phyloP scores from a whole-genome alignment of 352 stramenopile genomes.

The Globisporangium spiculum region DNA sequence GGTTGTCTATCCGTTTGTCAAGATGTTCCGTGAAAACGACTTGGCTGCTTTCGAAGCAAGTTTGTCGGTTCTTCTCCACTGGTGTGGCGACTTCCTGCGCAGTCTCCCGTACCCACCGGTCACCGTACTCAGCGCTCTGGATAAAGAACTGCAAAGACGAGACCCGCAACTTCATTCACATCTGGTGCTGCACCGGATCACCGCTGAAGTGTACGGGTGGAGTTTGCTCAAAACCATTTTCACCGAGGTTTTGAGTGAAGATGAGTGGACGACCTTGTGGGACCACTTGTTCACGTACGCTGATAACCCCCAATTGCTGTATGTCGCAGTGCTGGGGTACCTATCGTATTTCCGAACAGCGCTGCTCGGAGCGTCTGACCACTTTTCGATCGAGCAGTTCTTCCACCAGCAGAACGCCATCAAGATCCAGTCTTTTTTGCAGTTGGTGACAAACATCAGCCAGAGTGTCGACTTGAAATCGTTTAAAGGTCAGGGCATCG shows the following conservation, averaged over 20 bases:
- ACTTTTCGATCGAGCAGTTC: conserved; percentile 75
- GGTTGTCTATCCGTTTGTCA: conserved; percentile 88
- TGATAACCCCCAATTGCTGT: conserved; percentile 61
- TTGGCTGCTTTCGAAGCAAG: conserved; percentile 89
- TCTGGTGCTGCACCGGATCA: conserved; percentile 63
- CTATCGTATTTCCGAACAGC: conserved; percentile 65
- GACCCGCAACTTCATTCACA: conserved; percentile 79
- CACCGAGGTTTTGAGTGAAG: conserved; percentile 83
- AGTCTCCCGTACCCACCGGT: conserved; percentile 83
- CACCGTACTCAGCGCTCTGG: conserved; percentile 59
- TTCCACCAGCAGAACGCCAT: conserved; percentile 86
- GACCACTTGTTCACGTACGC: conserved; percentile 82
- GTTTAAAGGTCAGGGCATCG: conserved; percentile 20
- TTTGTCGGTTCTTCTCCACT: conserved; percentile 84
- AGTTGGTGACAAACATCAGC: conserved; percentile 58
- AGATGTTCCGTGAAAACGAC: conserved; percentile 84
- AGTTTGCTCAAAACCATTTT: conserved; percentile 87
- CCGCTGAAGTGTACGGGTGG: conserved; percentile 75
- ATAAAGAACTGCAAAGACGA: conserved; percentile 62
- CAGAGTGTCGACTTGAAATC: conserved; percentile 34
- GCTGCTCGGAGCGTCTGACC: conserved; percentile 49
- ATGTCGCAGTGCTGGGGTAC: conserved; percentile 69
- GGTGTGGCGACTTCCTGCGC: conserved; percentile 75
- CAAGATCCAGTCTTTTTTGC: conserved; percentile 67
- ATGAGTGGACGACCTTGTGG: conserved; percentile 88